Base-by-base conservation (phyloP, 176 grass and related monocot species). In the Neostapfia colusana region DNA sequence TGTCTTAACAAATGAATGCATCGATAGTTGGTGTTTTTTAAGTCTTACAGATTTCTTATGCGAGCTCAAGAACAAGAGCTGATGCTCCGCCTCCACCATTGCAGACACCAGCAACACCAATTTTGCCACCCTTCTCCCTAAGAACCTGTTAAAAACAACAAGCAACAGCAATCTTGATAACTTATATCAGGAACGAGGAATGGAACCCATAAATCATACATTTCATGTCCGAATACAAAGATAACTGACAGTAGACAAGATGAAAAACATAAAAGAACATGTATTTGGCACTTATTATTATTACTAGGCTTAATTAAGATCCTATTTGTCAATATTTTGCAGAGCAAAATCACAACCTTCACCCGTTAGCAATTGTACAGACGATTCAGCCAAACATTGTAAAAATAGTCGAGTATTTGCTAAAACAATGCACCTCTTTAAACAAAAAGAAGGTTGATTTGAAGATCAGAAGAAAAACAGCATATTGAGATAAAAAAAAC, bases 41-140 rank as follows among this genome's bases (percentile, higher is more conserved):
- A 1, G 17, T 78, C 75, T 67, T 78, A 78, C 76, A 79, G 7
- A 73, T 74, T 75, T 67, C 75, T 83, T 87, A 92, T 36, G 72
- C 56, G 1, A 93, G 50, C 69, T 92, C 89, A 0, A 97, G 42
- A 74, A 97, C 91, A 59, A 97, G 69, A 16, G 95, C 95, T 56
- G 91, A 93, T 27, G 95, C 95, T 56, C 91, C 95, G 2, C 91
- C 95, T 24, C 95, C 95, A 4, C 95, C 95, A n/a, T 93, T 97
- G 79, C 95, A 97, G 27, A 97, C 90, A 38, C 78, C 93, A 78
- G 81, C 90, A 74, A 97, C 93, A 28, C 93, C 93, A 10, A 93
- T 54, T 82, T 91, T 97, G 9, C 88, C 83, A 76, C 72, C 68
- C 74, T 79, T 97, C 55, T 81, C 84, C 71, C 77, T 83, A 28